Evolutionary conservation across 2,329 filamentous ascomycete species (phyloP), one percentile per base, ranked within the genome.

Genomic region (Xenoacremonium recifei): DNA sequence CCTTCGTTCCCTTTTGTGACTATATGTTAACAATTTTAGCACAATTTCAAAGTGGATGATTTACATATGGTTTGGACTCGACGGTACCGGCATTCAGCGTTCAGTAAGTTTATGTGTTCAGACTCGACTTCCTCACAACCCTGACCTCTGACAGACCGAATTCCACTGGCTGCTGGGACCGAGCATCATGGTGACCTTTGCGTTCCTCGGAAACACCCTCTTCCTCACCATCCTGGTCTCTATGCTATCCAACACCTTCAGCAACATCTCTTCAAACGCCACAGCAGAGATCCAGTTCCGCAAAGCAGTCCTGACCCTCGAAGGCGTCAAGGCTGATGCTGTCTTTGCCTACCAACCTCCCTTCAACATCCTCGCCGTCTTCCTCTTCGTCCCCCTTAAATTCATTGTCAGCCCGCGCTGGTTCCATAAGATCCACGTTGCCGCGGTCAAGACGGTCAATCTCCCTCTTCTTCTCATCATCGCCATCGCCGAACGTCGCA

Each of bases 371-470:
- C 65, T 91, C 16, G 89, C 89, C 17, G 73, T 93, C 20, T 68
- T 88, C 45, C 61, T 90, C 20, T 73, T 93, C 13, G 73, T 92
- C 2, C 89, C 89, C 0, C 75, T 93, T 47, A 90, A 89, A 55
- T 87, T 87, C 55, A 54, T 87, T n/a, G 72, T 89, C 25, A 82
- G 81, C n/a, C 81, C 86, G 0, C 82, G 89, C 33, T 92, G 87
- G 87, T 93, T 93, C 60, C 89, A 95, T 71, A 93, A 92, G 66
- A 86, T 92, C 57, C 90, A 95, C 60, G 87, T 95, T 43, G 80
- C 82, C 44, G 79, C 80, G 9, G 84, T 93, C 17, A 82, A 87
- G 27, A 68, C 82, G 7, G 75, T 91, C 55, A 93, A 93, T 62
- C 73, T 87, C 3, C 89, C 89, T 0, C 70, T 91, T 5, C 72